These are phyloP conservation scores for Lasiosphaeriaceae sp. DNA, from an alignment of 495 filamentous ascomycete species.

Conservation along the genomic window DNA sequence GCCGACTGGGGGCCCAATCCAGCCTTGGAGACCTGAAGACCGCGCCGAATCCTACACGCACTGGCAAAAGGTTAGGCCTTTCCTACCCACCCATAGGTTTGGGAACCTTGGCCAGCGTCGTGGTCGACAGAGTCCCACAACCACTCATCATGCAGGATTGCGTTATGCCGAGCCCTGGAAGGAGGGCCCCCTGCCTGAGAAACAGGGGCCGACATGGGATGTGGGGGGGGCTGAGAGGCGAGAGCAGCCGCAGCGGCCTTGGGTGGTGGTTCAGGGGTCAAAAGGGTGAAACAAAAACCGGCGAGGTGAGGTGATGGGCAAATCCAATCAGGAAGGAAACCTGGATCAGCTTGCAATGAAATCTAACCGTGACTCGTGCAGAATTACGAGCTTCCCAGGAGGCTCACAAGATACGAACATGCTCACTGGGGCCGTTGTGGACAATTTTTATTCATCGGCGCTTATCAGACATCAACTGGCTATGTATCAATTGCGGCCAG, in stretches of 20 bases:
- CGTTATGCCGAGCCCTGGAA: not conserved
- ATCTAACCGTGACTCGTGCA: no score
- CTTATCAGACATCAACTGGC: not conserved
- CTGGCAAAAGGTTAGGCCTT: not conserved
- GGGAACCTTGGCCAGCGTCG: not conserved
- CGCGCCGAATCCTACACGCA: no score
- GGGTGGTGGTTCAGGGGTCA: not conserved
- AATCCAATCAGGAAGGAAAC: conserved; percentile 1
- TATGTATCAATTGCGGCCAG: not conserved
- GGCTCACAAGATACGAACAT: no score
- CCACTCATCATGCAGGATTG: conserved; percentile 15
- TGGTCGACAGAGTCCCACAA: conserved; percentile 4
- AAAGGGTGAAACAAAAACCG: not conserved
- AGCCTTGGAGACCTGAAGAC: no score
- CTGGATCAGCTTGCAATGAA: not conserved
- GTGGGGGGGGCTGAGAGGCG: not conserved
- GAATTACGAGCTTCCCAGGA: no score
- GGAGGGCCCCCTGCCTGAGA: conserved; percentile 1
- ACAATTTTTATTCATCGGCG: not conserved
- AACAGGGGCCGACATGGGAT: conserved; percentile 5
- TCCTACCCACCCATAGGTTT: not conserved
- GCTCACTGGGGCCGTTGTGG: no score
- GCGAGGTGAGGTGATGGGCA: not conserved
- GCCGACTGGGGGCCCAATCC: no score
- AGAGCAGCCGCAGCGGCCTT: not conserved